Base-by-base conservation (phyloP, 345 rosid genomes). In the Garcia nutans region DNA sequence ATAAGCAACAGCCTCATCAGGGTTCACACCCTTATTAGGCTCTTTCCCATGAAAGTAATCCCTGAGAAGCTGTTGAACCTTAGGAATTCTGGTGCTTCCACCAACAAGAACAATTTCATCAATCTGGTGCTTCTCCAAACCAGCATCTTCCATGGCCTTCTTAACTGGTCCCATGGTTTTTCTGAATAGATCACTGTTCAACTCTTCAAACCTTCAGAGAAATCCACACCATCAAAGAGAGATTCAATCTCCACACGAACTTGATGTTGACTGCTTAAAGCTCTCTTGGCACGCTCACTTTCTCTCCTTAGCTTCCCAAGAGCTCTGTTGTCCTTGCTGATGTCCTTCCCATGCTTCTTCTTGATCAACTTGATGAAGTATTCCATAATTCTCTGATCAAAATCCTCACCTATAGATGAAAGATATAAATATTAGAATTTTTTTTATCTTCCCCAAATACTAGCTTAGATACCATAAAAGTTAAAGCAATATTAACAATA, bases 1-100 rank as follows among this genome's bases (percentile, higher is more conserved):
- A 65, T 74, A 77, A 64, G 84, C 78, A 65, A 77, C 81, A 37
- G 74, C 84, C 63, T 81, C 78, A n/a, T 81, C 84, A 0, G 84
- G 84, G 65, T 81, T 81, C 58, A 81, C 78, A 58, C 81, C 77
- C 70, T 78, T 78, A 74, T 68, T 73, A 42, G 81, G 81, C 64
- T 78, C 77, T 33, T 81, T 70, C 13, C 84, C 84, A 15, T 81
- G 58, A 24, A 81, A 81, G 75, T 33, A 81, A 23, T 81, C 80
- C 75, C 69, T 77, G 31, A 81, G 74, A 37, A 81, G 72, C 68
- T 81, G 81, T 65, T 81, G 84, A 54, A 81, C 65, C 63, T 74
- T 81, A 1, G 81, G 84, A 58, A 81, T 81, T 65, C 84, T 69
- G 13, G 81, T 81, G 68, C 84, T 81, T 49, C 81, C 84, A n/a